Evolutionary conservation across 495 filamentous ascomycete species (phyloP), one percentile per base, ranked within the genome.

Genomic region (Xylaria flabelliformis): DNA sequence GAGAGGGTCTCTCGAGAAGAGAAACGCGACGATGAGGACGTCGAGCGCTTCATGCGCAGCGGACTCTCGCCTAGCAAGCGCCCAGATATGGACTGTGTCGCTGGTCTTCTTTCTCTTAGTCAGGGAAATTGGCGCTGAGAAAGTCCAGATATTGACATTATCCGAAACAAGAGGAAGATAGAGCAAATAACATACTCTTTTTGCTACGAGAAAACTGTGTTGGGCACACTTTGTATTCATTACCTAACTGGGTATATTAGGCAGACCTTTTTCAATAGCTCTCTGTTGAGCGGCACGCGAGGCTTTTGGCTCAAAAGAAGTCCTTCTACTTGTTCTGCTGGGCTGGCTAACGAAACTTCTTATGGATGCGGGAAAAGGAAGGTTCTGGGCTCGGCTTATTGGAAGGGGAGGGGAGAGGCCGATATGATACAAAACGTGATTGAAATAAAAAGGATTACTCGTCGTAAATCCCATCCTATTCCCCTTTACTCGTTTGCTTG

Each of bases 51-150:
- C 78, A 93, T 94, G 90, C 77, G 85, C 71, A 84, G 87, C 50
- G 84, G 85, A 10, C 80, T 86, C 24, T 87, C 87, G 46, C 89
- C 89, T 7, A 91, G 86, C 74, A 87, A 87, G 74, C 87, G 88
- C 67, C 82, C 85, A 21, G 92, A 95, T 75, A 82, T 94, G 75
- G 93, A 94, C 78, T 93, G 92, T 71, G 88, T 95, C 36, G 92
- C 94, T 69, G 91, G 91, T 41, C 80, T 97, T 66, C 78, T 97
- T 61, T 92, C 90, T 34, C 82, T 97, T 67, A 94, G 85, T 65
- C 83, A 86, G 75, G 86, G 86, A 4, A 85, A 86, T 71, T 88
- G 86, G 86, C 80, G 83, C 39, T 85, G 75, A 84, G n/a, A 15
- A 53, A 64, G 34, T 39, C n/a, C 7, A 2, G 6, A n/a, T 9